Evolutionary conservation across 495 filamentous ascomycete genomes (phyloP).

Genomic region (Hyphodiscus hymeniophilus): DNA sequence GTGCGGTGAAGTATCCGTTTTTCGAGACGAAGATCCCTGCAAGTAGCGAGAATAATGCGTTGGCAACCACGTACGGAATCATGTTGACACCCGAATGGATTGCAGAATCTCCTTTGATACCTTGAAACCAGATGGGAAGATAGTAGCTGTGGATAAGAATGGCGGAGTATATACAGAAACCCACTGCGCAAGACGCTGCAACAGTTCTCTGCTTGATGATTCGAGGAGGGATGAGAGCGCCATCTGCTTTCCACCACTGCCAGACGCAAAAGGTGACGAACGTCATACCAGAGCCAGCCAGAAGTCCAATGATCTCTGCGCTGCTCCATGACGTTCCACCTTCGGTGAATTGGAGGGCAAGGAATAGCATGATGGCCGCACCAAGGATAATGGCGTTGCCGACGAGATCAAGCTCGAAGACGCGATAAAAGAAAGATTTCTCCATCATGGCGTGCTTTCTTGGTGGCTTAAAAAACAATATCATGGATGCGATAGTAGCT

Average conservation of each 20-base stretch:
- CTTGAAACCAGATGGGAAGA: constrained; percentile 86
- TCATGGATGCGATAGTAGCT: constrained; percentile 30
- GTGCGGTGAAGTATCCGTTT: constrained; percentile 70
- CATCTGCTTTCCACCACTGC: constrained; percentile 41
- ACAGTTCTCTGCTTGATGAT: constrained; percentile 66
- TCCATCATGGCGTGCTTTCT: constrained; percentile 1
- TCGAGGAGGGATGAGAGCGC: constrained; percentile 45
- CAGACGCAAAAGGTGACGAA: constrained; percentile 47
- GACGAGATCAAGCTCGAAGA: constrained; percentile 51
- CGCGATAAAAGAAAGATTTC: constrained; percentile 12
- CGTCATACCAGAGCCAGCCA: constrained; percentile 26
- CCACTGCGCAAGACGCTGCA: constrained; percentile 42
- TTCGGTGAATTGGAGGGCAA: constrained; percentile 69
- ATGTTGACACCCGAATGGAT: constrained; percentile 68
- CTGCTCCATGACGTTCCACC: constrained; percentile 50
- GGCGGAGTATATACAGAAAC: constrained; percentile 47
- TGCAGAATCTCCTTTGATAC: constrained; percentile 62
- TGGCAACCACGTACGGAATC: constrained; percentile 60
- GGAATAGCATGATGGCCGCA: constrained; percentile 51
- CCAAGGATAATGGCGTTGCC: constrained; percentile 56
- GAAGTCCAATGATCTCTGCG: constrained; percentile 52
- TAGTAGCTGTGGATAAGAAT: constrained; percentile 66
- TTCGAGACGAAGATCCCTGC: constrained; percentile 52
- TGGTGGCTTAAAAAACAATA: constrained; percentile 41
- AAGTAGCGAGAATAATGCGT: constrained; percentile 53